Base-by-base conservation (phyloP, 2,329 filamentous ascomycete species). In the Leptographium lundbergii region DNA sequence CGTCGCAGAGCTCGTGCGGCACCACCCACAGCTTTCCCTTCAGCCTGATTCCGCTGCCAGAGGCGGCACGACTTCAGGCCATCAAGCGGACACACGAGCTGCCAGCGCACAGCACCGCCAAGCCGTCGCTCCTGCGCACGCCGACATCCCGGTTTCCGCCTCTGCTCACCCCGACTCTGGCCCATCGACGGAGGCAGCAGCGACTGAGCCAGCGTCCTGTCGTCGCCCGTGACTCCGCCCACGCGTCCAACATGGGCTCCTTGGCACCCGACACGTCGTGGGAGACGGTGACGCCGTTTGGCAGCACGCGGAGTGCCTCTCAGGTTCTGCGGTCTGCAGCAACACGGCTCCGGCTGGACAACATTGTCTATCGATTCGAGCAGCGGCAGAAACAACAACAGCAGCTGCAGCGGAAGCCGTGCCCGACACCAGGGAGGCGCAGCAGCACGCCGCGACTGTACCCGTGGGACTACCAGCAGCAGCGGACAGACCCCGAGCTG, bases 21-120 rank as follows among this genome's bases (percentile, higher is more conserved):
- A 66, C 59, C 1, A 29, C 52, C 42, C 66, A 63, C 58, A 68
- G 61, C 14, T 70, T 70, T 42, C 61, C 63, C 5, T 70, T 72
- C 32, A 62, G 65, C 1, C 58, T 72, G 36, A 69, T 72, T 17
- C 64, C 66, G 4, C 62, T 71, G 1, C 57, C 65, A 1, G 69
- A 71, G 51, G 70, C 70, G 3, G 69, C 65, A 10, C 65, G 63
- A n/a, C 63, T 65, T 19, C 66, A 69, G 51, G 67, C 67, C 1
- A 36, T 63, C 10, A 19, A 60, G 56, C 50, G 61, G 6, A 36
- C 13, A 10, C 22, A 39, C 2, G 27, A 24, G 11, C 14, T 9
- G 17, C 50, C 29, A 10, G 29, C 3, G 1, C 10, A 36, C 13
- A 7, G 34, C 7, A 11, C 34, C 13, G 34, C 34, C 34, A 36